Evolutionary conservation across 116 monocot genomes (phyloP), one percentile per base, ranked within the genome.

Genomic region (Dioscorea cayenensis): DNA sequence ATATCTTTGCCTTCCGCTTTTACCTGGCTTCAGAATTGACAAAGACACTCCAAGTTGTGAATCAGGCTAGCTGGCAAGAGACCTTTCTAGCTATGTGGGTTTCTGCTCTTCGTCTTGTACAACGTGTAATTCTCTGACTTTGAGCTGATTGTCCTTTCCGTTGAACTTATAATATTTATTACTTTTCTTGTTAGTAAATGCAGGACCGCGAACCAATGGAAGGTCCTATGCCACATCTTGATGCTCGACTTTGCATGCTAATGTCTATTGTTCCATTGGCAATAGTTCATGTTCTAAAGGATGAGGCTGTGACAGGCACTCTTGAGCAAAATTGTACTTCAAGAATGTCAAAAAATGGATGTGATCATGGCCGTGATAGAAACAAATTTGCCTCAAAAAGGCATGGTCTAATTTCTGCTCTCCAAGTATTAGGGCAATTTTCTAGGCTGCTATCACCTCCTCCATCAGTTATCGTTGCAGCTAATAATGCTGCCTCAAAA

Each of bases 51-150:
- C 87, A 87, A 83, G 75, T 87, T 38, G 60, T 84, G 66, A 95
- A 95, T 69, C 81, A 85, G 51, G 95, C 95, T 43, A 89, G 82
- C 79, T 95, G 95, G 95, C 95, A 92, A 66, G 95, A 95, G 65
- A 92, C 95, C 7, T 92, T 95, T 76, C 82, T 82, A 79, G 95
- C 92, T 74, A 74, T 95, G 19, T 95, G 95, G 95, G 48, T 92
- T 82, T 89, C 95, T 51, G 85, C 89, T 64, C 89, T 92, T 37
- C 83, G 87, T 23, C 92, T 95, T 75, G 78, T 92, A n/a, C 92
- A 95, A 75, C 79, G 92, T 77, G 95, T 69, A 76, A 19, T 71
- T 22, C 51, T 65, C 28, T 76, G 5, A n/a, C 37, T 60, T 79
- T 74, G 35, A 49, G 27, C 8, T 52, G 14, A 23, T 36, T 58